Percentiles rank a stretch among this genome's conserved stretches.
Conservation (phyloP, 345 rosid genomes). For the Melaleuca quinquenervia region DNA sequence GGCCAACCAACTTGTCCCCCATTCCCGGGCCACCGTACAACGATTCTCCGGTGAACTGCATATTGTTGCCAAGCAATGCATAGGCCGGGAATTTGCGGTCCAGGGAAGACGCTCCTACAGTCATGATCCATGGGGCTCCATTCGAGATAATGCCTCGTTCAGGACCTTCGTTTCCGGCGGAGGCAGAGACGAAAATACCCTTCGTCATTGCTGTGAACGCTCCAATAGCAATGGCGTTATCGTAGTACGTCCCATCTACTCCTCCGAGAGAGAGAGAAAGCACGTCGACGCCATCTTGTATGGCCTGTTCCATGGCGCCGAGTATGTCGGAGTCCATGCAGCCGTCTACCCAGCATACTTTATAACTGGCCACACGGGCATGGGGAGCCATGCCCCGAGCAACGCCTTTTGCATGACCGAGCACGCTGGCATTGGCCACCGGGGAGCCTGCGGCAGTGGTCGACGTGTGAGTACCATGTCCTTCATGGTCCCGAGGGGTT, state of each 20-base stretch:
- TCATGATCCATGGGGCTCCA: conserved; percentile 90
- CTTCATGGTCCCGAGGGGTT: conserved; percentile 62
- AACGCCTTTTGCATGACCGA: conserved; percentile 60
- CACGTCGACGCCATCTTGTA: conserved; percentile 64
- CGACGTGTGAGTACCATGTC: conserved; percentile 80
- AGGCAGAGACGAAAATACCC: conserved; percentile 72
- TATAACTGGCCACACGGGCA: conserved; percentile 67
- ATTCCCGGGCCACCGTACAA: conserved; percentile 54
- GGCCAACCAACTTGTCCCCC: conserved; percentile 35
- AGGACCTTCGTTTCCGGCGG: conserved; percentile 83
- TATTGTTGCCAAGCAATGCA: conserved; percentile 38
- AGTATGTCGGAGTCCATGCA: conserved; percentile 76
- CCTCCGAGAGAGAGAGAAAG: conserved; percentile 81
- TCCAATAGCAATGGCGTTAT: conserved; percentile 56
- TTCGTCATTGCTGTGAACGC: conserved; percentile 61
- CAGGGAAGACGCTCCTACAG: conserved; percentile 79
- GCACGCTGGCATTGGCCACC: conserved; percentile 51
- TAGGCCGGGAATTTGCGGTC: conserved; percentile 75
- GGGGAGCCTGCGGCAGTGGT: conserved; percentile 67
- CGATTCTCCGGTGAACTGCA: conserved; percentile 43
- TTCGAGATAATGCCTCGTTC: conserved; percentile 37
- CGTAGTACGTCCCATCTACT: conserved; percentile 41
- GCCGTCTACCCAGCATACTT: conserved; percentile 68
- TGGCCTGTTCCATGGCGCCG: conserved; percentile 70
- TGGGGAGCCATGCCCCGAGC: conserved; percentile 69